Conservation (phyloP, 2,329 filamentous ascomycete species). For the Cladosporium sp. region DNA sequence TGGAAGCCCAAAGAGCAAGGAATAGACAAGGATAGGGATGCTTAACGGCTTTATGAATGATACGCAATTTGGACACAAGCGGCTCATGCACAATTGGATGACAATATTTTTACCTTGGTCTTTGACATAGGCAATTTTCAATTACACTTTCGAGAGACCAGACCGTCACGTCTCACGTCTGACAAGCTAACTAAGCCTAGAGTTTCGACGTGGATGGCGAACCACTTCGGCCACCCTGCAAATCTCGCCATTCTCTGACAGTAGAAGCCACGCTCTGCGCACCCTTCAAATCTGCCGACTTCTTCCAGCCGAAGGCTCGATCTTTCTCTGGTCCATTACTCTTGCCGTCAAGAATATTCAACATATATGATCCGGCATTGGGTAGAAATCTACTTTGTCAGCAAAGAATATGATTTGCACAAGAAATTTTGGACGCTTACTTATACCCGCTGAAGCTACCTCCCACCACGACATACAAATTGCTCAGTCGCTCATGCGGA, state of each 20-base stretch:
- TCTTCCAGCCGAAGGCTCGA: conserved; percentile 5
- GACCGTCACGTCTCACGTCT: neutral
- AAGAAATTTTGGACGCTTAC: conserved; percentile 9
- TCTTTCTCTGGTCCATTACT: conserved; percentile 37
- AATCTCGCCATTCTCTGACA: neutral
- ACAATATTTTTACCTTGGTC: too few relatives aligned
- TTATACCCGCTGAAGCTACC: conserved; percentile 65
- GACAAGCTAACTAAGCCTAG: neutral
- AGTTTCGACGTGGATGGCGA: neutral
- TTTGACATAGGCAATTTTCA: too few relatives aligned
- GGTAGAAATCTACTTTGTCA: conserved; percentile 45
- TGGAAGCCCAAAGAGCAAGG: conserved; percentile 49
- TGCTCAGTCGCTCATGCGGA: conserved; percentile 46
- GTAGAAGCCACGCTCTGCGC: neutral
- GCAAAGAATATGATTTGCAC: neutral
- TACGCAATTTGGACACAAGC: too few relatives aligned
- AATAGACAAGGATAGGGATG: conserved; percentile 6
- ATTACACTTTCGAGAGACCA: too few relatives aligned
- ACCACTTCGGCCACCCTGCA: neutral
- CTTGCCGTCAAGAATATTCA: conserved; percentile 36
- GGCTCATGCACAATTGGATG: too few relatives aligned
- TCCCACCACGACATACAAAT: conserved; percentile 58
- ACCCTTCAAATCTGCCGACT: neutral
- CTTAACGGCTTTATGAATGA: neutral
- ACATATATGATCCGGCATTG: conserved; percentile 57